Evolutionary conservation across 2,329 filamentous ascomycete species (phyloP).

Genomic region (Myriangium duriaei): DNA sequence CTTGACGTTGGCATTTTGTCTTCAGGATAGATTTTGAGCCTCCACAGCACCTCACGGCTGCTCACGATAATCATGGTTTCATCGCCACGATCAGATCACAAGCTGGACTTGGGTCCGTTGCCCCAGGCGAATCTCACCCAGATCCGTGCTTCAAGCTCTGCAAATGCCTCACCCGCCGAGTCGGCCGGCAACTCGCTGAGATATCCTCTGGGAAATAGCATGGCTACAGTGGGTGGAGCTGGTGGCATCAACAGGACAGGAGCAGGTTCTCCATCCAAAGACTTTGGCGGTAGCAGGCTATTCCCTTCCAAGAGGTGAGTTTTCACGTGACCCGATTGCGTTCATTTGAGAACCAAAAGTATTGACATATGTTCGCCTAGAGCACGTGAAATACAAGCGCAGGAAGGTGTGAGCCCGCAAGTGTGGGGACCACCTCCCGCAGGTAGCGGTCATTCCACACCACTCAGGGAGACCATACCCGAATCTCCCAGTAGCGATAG

Average conservation of each 20-base stretch:
- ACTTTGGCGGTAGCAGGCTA: slow-evolving; percentile 59
- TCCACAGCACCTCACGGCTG: too few species aligned
- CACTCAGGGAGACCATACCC: slow-evolving; percentile 90
- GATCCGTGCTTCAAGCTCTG: slow-evolving; percentile 65
- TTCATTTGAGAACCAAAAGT: too few species aligned
- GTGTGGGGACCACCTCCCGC: slow-evolving; percentile 90
- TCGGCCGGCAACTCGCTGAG: slow-evolving; percentile 51
- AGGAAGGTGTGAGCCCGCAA: slow-evolving; percentile 68
- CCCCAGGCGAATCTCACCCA: slow-evolving; percentile 54
- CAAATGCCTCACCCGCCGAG: slow-evolving; percentile 68
- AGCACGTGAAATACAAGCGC: slow-evolving; percentile 90
- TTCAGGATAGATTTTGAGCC: too few species aligned
- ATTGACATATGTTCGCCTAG: slow-evolving; percentile 34
- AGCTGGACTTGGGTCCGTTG: slow-evolving; percentile 74
- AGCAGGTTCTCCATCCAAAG: slow-evolving; percentile 92
- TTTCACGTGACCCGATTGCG: too few species aligned
- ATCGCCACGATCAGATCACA: slow-evolving; percentile 62
- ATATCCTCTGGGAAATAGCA: slow-evolving; percentile 57
- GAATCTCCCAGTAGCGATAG: slow-evolving; percentile 88
- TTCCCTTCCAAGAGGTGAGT: slow-evolving; percentile 89
- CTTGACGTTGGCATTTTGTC: too few species aligned
- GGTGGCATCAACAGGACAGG: slow-evolving; percentile 57
- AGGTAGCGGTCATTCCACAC: slow-evolving; percentile 91
- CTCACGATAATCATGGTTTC: slow-evolving; percentile 96
- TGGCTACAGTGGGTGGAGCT: slow-evolving; percentile 40